Evolutionary conservation across 2,329 filamentous ascomycete species (phyloP).

Genomic region (Aspergillus flavus): DNA sequence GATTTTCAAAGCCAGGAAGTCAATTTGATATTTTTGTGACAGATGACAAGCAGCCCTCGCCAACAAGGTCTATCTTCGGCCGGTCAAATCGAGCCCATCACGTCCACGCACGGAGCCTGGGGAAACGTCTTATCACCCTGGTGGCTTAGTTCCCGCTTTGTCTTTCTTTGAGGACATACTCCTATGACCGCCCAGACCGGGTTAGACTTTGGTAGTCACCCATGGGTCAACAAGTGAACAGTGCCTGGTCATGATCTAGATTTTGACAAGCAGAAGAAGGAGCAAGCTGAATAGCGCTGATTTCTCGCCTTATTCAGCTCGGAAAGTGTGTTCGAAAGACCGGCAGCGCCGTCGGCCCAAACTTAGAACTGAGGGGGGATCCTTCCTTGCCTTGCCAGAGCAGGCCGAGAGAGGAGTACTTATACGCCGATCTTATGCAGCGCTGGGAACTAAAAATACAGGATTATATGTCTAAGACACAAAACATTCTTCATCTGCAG

Average conservation of each 20-base stretch:
- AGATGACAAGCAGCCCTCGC: neutral
- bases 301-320: neutral
- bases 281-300: neutral
- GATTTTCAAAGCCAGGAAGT: neutral
- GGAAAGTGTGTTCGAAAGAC: neutral
- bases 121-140: neutral
- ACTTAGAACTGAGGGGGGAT: neutral
- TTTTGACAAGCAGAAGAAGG: neutral
- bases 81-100: neutral
- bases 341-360: neutral
- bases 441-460: neutral
- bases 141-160: neutral
- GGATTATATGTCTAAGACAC: neutral
- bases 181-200: neutral
- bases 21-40: neutral
- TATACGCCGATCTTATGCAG: conserved; percentile 4
- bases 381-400: neutral
- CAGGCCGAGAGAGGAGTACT: neutral
- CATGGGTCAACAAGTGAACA: neutral
- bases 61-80: neutral
- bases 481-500: neutral
- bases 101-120: neutral
- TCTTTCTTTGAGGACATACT: neutral
- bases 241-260: neutral
- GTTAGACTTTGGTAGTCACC: neutral